A percentile compares a stretch with the other conserved stretches of the same genome.
phyloP scores from a whole-genome alignment of 163 green algal species.

The Chlamydomonas reinhardtii region DNA sequence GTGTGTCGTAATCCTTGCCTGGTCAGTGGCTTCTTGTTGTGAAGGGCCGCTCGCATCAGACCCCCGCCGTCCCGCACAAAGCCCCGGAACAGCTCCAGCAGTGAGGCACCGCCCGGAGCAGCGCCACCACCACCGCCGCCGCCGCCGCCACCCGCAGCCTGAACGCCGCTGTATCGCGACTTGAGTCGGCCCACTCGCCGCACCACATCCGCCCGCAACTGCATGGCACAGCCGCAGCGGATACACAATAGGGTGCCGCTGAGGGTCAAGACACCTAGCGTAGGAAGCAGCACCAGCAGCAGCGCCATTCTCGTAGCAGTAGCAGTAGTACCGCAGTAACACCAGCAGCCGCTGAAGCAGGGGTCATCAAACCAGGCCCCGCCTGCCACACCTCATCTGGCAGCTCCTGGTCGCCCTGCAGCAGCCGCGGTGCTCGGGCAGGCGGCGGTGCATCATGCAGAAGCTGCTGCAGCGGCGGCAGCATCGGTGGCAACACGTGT shows the following conservation, averaged over 20 bases:
- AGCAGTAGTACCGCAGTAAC: neutral
- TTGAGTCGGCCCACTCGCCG: too few species aligned
- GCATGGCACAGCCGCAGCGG: too few species aligned
- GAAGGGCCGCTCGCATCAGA: slow-evolving; percentile 3
- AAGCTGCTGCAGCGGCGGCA: slow-evolving; percentile 50
- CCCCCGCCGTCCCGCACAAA: neutral
- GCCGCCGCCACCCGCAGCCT: neutral
- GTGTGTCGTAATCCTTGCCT: too few species aligned
- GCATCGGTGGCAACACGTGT: neutral
- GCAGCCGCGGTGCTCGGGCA: neutral
- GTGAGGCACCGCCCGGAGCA: neutral
- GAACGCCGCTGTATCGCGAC: too few species aligned
- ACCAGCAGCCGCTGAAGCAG: too few species aligned
- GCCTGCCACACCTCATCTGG: neutral
- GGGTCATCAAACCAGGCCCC: too few species aligned
- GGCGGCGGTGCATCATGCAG: slow-evolving; percentile 2
- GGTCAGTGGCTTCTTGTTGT: neutral
- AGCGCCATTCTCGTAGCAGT: neutral
- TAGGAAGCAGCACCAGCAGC: too few species aligned
- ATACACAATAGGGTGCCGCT: too few species aligned
- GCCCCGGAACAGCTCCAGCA: slow-evolving; percentile 15
- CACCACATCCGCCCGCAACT: too few species aligned
- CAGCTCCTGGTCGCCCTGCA: neutral
- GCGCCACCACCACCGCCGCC: neutral
- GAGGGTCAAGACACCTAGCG: neutral